A percentile compares a stretch with the other conserved stretches of the same genome.
phyloP scores from a whole-genome alignment of 2,329 filamentous ascomycete genomes.

The Alternaria tenuissima region DNA sequence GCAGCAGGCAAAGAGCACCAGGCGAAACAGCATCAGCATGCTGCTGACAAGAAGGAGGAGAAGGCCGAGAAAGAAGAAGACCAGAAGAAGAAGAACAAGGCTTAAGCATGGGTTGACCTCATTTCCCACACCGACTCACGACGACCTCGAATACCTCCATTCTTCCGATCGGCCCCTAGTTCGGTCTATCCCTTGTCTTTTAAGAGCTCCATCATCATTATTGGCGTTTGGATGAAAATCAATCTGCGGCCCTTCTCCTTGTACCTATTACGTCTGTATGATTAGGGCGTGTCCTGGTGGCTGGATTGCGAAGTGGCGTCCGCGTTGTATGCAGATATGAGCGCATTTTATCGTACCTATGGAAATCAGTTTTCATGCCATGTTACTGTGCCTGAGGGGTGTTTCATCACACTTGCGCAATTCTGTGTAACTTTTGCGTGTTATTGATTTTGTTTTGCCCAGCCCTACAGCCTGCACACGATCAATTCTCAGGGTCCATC shows the following conservation, averaged over 20 bases:
- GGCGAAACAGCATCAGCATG: slow-evolving; percentile 26
- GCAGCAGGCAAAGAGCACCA: slow-evolving; percentile 25
- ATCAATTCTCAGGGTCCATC: slow-evolving; percentile 22
- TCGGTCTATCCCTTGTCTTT: neutral
- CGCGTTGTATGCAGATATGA: slow-evolving; percentile 8
- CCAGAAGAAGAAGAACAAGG: slow-evolving; percentile 33
- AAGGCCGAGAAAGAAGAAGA: slow-evolving; percentile 29
- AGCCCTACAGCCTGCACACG: neutral
- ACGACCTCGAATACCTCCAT: neutral
- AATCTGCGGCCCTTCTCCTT: neutral
- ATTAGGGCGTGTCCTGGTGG: slow-evolving; percentile 15
- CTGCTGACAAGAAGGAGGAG: slow-evolving; percentile 35
- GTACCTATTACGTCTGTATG: slow-evolving; percentile 22
- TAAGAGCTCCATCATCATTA: slow-evolving; percentile 13
- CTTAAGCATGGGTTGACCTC: neutral
- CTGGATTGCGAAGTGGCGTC: slow-evolving; percentile 13
- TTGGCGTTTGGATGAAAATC: slow-evolving; percentile 28
- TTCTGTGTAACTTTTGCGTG: neutral
- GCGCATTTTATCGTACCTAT: neutral
- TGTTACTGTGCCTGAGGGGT: neutral
- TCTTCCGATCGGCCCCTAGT: neutral
- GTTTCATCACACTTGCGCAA: neutral
- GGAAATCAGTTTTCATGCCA: neutral
- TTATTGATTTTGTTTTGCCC: neutral
- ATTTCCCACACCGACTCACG: too few species aligned